Conservation (phyloP, 2,329 filamentous ascomycete genomes). For the Colletotrichum shisoi region DNA sequence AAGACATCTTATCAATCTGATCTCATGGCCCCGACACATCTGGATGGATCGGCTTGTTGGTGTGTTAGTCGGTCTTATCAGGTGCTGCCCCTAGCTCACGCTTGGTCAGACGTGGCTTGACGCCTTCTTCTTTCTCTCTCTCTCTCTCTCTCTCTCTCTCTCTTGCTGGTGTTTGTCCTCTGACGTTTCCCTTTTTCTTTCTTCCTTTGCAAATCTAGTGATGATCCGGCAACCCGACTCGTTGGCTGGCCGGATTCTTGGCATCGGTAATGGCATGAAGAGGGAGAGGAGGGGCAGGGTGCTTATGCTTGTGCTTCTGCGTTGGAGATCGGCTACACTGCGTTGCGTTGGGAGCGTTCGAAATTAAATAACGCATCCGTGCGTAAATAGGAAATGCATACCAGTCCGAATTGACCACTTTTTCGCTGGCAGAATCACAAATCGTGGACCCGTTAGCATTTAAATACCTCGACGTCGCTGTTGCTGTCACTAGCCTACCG, state of each 20-base stretch:
- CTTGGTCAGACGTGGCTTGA: not conserved
- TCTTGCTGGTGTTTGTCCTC: not conserved
- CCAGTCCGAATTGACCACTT: too few relatives aligned
- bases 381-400: too few relatives aligned
- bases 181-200: too few relatives aligned
- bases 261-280: conserved; percentile 6
- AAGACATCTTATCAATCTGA: conserved; percentile 38
- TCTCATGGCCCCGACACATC: conserved; percentile 19
- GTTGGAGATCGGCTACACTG: conserved; percentile 22
- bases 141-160: too few relatives aligned
- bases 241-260: conserved; percentile 18
- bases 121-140: not conserved
- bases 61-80: conserved; percentile 17
- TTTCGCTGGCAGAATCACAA: too few relatives aligned
- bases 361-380: too few relatives aligned
- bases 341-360: too few relatives aligned
- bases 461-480: too few relatives aligned
- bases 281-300: not conserved
- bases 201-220: not conserved
- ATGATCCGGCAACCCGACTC: not conserved
- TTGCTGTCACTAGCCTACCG: too few relatives aligned
- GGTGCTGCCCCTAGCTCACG: conserved; percentile 1
- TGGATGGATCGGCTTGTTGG: too few relatives aligned
- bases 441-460: too few relatives aligned
- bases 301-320: not conserved